These are phyloP conservation scores for Picochlorum sp. DNA, from an alignment of 139 green algal genomes.

Conservation along the genomic window DNA sequence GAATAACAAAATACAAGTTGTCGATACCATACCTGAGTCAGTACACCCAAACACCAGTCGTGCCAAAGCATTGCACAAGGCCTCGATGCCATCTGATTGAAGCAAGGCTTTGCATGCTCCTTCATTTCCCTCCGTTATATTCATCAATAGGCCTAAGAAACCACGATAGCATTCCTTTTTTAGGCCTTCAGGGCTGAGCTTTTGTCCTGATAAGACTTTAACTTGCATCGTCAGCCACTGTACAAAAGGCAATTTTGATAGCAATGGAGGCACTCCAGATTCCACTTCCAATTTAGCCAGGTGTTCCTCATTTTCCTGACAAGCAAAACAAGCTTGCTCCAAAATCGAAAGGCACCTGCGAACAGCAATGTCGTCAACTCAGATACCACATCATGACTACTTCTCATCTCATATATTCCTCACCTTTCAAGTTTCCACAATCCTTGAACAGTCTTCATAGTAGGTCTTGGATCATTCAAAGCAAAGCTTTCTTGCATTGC, in stretches of 20 bases:
- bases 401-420: not conserved
- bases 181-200: constrained; percentile 12
- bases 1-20: too few relatives aligned
- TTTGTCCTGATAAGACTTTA: constrained; percentile 9
- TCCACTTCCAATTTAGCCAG: constrained; percentile 30
- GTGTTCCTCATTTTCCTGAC: constrained; percentile 36
- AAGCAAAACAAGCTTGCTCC: constrained; percentile 66
- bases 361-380: not conserved
- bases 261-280: not conserved
- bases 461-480: constrained; percentile 14
- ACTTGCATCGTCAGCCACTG: constrained; percentile 17
- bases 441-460: constrained; percentile 24
- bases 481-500: constrained; percentile 5
- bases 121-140: constrained; percentile 57
- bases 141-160: constrained; percentile 58
- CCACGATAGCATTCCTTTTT: constrained; percentile 38
- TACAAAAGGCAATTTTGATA: not conserved
- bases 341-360: constrained; percentile 40
- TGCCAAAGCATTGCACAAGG: not conserved
- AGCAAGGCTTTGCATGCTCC: constrained; percentile 32
- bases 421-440: constrained; percentile 28
- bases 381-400: too few relatives aligned
- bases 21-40: not conserved
- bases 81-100: constrained; percentile 21
- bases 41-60: not conserved